Conservation (phyloP, 768 basidiomycete species). For the Tylopilus felleus region DNA sequence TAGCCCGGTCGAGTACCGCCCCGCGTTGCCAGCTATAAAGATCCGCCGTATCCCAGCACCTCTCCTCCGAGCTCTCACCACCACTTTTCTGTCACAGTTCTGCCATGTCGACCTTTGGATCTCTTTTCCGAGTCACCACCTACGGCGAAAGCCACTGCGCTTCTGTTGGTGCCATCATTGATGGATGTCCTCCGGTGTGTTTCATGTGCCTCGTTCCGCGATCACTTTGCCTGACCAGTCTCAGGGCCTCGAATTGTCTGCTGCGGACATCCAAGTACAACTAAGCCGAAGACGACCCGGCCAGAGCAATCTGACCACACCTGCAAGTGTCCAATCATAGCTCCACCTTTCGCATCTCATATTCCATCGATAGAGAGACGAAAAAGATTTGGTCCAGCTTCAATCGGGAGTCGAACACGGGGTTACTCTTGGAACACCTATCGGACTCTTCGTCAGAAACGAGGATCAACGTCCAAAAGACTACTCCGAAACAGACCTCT, state of each 20-base stretch:
- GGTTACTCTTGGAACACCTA: slow-evolving; percentile 95
- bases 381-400: slow-evolving; percentile 90
- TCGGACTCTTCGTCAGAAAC: slow-evolving; percentile 93
- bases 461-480: slow-evolving; percentile 98
- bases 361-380: slow-evolving; percentile 69
- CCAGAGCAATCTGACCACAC: slow-evolving; percentile 95
- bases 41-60: slow-evolving; percentile 4
- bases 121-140: slow-evolving; percentile 90
- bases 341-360: not conserved
- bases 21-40: slow-evolving; percentile 24
- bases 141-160: slow-evolving; percentile 98
- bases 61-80: slow-evolving; percentile 10
- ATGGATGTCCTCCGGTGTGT: slow-evolving; percentile 92
- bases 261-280: slow-evolving; percentile 87
- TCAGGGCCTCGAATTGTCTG: slow-evolving; percentile 78
- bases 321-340: slow-evolving; percentile 49
- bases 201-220: slow-evolving; percentile 2
- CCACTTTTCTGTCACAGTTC: slow-evolving; percentile 1
- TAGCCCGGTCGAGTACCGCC: slow-evolving; percentile 25
- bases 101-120: slow-evolving; percentile 92
- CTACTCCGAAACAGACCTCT: slow-evolving; percentile 97
- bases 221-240: slow-evolving; percentile 13
- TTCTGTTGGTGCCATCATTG: slow-evolving; percentile 95
- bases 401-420: slow-evolving; percentile 95
- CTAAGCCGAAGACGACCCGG: slow-evolving; percentile 90